phyloP scores from a whole-genome alignment of 2,329 filamentous ascomycete genomes.

The Botrytis pseudocinerea region DNA sequence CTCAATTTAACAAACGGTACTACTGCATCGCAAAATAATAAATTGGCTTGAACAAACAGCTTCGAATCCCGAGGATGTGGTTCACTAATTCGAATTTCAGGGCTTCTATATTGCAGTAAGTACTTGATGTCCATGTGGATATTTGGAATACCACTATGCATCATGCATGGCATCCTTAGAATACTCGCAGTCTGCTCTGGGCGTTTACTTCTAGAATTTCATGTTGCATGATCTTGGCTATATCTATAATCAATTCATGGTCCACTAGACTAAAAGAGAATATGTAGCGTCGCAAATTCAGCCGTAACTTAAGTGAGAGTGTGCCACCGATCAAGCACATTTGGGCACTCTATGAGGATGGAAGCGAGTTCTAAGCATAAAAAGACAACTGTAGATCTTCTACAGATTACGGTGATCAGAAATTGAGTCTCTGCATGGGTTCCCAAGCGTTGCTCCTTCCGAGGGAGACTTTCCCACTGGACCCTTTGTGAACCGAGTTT shows the following conservation, averaged over 20 bases:
- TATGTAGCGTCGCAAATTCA: slow-evolving; percentile 8
- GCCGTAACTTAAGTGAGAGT: slow-evolving; percentile 11
- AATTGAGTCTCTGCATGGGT: slow-evolving; percentile 22
- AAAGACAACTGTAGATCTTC: slow-evolving; percentile 14
- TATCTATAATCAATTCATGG: background rate
- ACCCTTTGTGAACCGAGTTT: background rate
- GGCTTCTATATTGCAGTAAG: background rate
- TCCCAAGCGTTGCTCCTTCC: slow-evolving; percentile 8
- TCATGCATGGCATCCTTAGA: slow-evolving; percentile 14
- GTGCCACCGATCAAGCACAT: slow-evolving; percentile 6
- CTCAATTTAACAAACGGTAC: background rate
- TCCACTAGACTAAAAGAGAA: background rate
- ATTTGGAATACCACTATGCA: slow-evolving; percentile 12
- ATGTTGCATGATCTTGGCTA: background rate
- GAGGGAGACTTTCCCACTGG: slow-evolving; percentile 5
- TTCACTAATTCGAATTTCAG: slow-evolving; percentile 16
- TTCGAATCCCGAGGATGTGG: slow-evolving; percentile 5
- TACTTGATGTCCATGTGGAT: slow-evolving; percentile 1
- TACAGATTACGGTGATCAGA: slow-evolving; percentile 18
- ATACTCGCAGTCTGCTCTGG: background rate
- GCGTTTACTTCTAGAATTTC: slow-evolving; percentile 5
- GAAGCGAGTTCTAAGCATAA: slow-evolving; percentile 9
- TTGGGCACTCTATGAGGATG: background rate
- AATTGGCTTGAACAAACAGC: background rate
- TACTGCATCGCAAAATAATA: background rate